Conservation (phyloP, 2,329 filamentous ascomycete species). For the Cladosporium velox region DNA sequence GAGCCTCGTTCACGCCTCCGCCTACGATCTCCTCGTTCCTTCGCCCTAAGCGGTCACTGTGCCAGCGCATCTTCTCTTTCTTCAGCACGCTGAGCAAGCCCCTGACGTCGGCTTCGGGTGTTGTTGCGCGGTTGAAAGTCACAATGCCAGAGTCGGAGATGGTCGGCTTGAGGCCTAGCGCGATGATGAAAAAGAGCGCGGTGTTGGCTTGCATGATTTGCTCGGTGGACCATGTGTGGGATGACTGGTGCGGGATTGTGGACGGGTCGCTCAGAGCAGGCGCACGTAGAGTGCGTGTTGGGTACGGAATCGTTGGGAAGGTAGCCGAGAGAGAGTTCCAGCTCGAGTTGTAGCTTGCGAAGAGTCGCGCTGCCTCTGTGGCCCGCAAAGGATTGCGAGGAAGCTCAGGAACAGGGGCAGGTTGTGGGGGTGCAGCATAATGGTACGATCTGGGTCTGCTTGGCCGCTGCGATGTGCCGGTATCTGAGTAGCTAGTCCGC, state of each 20-base stretch:
- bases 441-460: conserved; percentile 23
- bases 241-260: conserved; percentile 31
- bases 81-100: conserved; percentile 34
- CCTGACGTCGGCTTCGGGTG: conserved; percentile 29
- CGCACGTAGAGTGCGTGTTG: conserved; percentile 33
- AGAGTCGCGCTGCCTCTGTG: conserved; percentile 33
- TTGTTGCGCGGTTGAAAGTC: conserved; percentile 29
- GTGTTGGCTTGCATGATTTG: conserved; percentile 37
- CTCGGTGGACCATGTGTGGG: conserved; percentile 36
- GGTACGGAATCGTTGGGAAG: conserved; percentile 35
- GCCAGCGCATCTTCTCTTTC: conserved; percentile 38
- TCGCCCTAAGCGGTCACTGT: conserved; percentile 36
- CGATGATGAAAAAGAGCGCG: conserved; percentile 36
- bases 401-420: conserved; percentile 23
- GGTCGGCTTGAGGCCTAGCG: conserved; percentile 28
- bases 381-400: conserved; percentile 30
- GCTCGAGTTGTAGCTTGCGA: conserved; percentile 32
- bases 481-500: conserved; percentile 1
- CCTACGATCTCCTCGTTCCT: conserved; percentile 29
- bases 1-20: conserved; percentile 27
- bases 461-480: conserved; percentile 10
- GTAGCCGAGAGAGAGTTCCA: conserved; percentile 32
- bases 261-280: conserved; percentile 28
- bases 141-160: conserved; percentile 19
- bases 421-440: conserved; percentile 16